Base-by-base conservation (phyloP, 495 filamentous ascomycete genomes). In the Wilcoxina mikolae region DNA sequence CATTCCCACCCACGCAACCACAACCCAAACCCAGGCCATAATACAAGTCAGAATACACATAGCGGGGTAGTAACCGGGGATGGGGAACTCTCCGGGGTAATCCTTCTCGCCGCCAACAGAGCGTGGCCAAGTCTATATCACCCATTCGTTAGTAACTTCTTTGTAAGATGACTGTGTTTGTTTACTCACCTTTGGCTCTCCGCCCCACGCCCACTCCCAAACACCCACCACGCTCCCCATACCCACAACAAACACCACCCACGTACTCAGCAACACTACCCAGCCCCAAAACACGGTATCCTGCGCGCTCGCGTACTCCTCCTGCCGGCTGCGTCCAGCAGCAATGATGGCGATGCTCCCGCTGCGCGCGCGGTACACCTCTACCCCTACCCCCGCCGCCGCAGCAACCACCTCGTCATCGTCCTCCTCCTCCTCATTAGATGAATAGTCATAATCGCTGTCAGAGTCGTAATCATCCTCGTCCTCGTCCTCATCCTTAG, bases 141-240 rank as follows among this genome's bases (percentile, higher is more conserved):
- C 20, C 35, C n/a, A n/a, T n/a, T n/a, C n/a, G n/a, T n/a, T n/a
- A n/a, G n/a, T n/a, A n/a, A n/a, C n/a, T n/a, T n/a, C n/a, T n/a
- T n/a, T n/a, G n/a, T n/a, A n/a, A n/a, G n/a, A n/a, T n/a, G n/a
- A n/a, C n/a, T n/a, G n/a, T n/a, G n/a, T n/a, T n/a, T n/a, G n/a
- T n/a, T n/a, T 29, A 64, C 57, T 9, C 29, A 64, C 61, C 0
- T 31, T 57, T n/a, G 56, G 57, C 4, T 46, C 35, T 5, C 95
- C 90, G 71, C 95, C 91, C 91, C 91, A 96, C 0, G 91, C 90
- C 91, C 91, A 98, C 67, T 81, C 91, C 91, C 91, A 98, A n/a
- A 95, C 81, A n/a, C 82, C 91, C 15, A 95, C 76, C 65, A 88
- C 95, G 35, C 83, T 88, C 26, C 91, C 91, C 81, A 96, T 95